phyloP scores from a whole-genome alignment of 2,329 filamentous ascomycete species.

The Fusarium equiseti region DNA sequence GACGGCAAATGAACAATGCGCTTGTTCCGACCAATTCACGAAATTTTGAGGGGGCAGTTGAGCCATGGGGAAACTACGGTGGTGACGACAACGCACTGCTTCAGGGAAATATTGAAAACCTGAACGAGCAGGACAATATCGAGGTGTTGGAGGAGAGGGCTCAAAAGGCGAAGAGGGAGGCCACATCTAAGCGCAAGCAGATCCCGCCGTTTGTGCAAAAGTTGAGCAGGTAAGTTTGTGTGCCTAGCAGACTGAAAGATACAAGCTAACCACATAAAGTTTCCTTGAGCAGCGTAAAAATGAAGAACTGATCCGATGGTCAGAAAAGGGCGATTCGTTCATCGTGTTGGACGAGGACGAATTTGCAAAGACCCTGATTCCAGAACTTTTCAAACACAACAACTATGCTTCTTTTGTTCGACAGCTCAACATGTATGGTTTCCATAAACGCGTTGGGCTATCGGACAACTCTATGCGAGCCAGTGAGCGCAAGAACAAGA shows the following conservation, averaged over 20 bases:
- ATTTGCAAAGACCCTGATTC: conserved; percentile 96
- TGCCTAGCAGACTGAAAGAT: neutral
- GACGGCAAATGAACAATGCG: conserved; percentile 63
- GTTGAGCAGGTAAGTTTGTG: conserved; percentile 81
- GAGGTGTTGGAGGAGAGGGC: conserved; percentile 85
- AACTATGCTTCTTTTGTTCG: conserved; percentile 97
- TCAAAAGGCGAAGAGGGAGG: conserved; percentile 84
- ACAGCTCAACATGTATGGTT: conserved; percentile 97
- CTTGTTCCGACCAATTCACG: conserved; percentile 60
- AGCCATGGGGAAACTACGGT: conserved; percentile 58
- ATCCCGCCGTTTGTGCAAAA: conserved; percentile 99
- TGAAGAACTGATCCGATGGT: conserved; percentile 96
- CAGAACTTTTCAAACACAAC: conserved; percentile 99
- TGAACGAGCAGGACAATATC: conserved; percentile 74
- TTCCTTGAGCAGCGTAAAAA: conserved; percentile 95
- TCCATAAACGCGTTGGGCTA: conserved; percentile 93
- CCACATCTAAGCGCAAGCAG: conserved; percentile 90
- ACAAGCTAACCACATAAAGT: conserved; percentile 62
- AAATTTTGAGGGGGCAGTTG: conserved; percentile 55
- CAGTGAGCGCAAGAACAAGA: conserved; percentile 97
- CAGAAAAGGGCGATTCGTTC: conserved; percentile 95
- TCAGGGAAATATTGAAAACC: conserved; percentile 52
- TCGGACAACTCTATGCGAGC: conserved; percentile 98
- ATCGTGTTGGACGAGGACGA: conserved; percentile 97
- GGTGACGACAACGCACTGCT: conserved; percentile 58